Base-by-base conservation (phyloP, 371 early-diverging fungal genomes). In the Smittium culicis region DNA sequence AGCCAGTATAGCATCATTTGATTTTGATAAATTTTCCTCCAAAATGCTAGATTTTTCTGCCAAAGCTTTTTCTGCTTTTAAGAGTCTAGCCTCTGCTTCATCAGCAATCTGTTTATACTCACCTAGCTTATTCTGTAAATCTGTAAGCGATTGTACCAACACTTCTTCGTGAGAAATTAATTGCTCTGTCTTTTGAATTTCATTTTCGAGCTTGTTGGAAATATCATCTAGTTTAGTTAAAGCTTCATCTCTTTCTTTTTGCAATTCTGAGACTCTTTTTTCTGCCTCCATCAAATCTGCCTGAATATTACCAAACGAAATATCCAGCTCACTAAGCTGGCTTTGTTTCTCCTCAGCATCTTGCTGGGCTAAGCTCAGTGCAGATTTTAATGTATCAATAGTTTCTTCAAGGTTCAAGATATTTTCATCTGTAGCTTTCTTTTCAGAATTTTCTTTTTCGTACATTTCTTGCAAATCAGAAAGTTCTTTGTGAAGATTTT, bases 341-440 rank as follows among this genome's bases (percentile, higher is more conserved):
- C 79, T 79, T 54, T 81, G 71, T 74, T 82, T 84, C 68, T 88
- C 87, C 68, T 89, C 89, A 34, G 86, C 68, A 64, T 91, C 92
- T 68, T 86, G 85, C 65, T 86, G 81, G 8, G 83, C 79, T n/a
- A 88, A 73, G 14, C 88, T 79, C 70, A 88, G 85, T 8, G 85
- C 81, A 2, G 88, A 83, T 27, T 85, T 73, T 20, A 90, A 78
- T 2, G 89, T 88, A 62, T 85, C 79, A 14, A 88, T 82, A 1
- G 87, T 85, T 69, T 89, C 90, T 71, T 92, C 91, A 2, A 88
- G 77, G 61, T 86, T 83, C 34, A 85, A 85, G 45, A 92, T 73
- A 64, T 83, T 84, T 56, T 75, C 86, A 57, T 86, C 86, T 58
- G 83, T 74, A 1, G 30, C 16, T 61, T 89, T 88, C 0, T 81